phyloP scores from a whole-genome alignment of 2,329 filamentous ascomycete genomes.

The Albophoma yamanashiensis region DNA sequence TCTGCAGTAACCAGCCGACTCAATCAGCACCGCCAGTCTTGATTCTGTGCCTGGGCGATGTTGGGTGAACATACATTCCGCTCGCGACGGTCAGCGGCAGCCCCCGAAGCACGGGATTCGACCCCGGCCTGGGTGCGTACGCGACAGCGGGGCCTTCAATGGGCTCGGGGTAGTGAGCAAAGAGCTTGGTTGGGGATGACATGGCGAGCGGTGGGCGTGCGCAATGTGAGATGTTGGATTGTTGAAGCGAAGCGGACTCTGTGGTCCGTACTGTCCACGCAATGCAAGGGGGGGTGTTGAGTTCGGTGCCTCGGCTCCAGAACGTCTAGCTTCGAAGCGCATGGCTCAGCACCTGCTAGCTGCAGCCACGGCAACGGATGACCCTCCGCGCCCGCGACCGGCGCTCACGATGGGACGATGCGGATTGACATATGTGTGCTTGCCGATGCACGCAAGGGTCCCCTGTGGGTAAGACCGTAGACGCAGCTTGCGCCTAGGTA shows the following conservation, averaged over 20 bases:
- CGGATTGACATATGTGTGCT: too few relatives aligned
- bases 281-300: not conserved
- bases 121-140: slow-evolving; percentile 28
- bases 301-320: not conserved
- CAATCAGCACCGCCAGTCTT: not conserved
- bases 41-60: not conserved
- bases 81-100: slow-evolving; percentile 33
- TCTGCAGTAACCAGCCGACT: slow-evolving; percentile 22
- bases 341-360: not conserved
- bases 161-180: slow-evolving; percentile 31
- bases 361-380: not conserved
- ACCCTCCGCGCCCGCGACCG: too few relatives aligned
- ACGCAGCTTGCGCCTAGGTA: too few relatives aligned
- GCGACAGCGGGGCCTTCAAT: slow-evolving; percentile 23
- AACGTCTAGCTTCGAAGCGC: not conserved
- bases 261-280: not conserved
- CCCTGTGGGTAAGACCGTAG: too few relatives aligned
- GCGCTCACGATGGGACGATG: too few relatives aligned
- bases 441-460: too few relatives aligned
- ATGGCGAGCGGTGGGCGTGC: slow-evolving; percentile 7
- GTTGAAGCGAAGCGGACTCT: not conserved
- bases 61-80: slow-evolving; percentile 4
- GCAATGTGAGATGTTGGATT: not conserved
- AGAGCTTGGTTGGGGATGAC: slow-evolving; percentile 17
- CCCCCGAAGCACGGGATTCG: slow-evolving; percentile 63